Conservation (phyloP, 768 basidiomycete species). For the Mycena capillaripes region DNA sequence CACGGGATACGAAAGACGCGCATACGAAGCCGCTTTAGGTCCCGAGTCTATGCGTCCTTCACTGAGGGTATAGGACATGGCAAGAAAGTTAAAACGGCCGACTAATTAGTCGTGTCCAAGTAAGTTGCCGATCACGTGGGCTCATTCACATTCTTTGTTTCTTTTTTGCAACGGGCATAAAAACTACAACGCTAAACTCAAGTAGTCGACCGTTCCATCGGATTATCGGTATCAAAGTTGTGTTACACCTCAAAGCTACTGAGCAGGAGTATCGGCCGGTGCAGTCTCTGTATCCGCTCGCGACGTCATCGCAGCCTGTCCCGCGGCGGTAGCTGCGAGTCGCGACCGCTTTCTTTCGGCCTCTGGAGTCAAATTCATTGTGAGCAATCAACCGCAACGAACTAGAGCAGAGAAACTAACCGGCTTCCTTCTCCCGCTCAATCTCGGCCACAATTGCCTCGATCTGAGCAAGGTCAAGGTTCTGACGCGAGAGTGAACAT, state of each 20-base stretch:
- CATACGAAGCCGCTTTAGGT: constrained; percentile 6
- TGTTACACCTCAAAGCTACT: constrained; percentile 37
- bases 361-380: constrained; percentile 63
- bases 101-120: constrained; percentile 2
- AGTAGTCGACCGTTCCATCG: neutral
- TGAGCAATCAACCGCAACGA: constrained; percentile 19
- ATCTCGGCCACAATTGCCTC: constrained; percentile 94
- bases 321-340: constrained; percentile 91
- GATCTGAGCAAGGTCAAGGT: constrained; percentile 88
- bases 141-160: no score
- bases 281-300: constrained; percentile 56
- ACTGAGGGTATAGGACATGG: constrained; percentile 32
- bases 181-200: neutral
- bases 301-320: constrained; percentile 88
- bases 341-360: constrained; percentile 94
- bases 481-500: constrained; percentile 60
- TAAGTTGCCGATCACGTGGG: neutral
- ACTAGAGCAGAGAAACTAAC: constrained; percentile 56
- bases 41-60: constrained; percentile 19
- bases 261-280: constrained; percentile 45
- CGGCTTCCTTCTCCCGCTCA: constrained; percentile 97
- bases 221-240: constrained; percentile 21
- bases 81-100: no score
- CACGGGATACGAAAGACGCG: neutral
- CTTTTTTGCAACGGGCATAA: no score